Evolutionary conservation across 371 early-diverging fungal genomes (phyloP).

Genomic region (Nematocida homosporus): DNA sequence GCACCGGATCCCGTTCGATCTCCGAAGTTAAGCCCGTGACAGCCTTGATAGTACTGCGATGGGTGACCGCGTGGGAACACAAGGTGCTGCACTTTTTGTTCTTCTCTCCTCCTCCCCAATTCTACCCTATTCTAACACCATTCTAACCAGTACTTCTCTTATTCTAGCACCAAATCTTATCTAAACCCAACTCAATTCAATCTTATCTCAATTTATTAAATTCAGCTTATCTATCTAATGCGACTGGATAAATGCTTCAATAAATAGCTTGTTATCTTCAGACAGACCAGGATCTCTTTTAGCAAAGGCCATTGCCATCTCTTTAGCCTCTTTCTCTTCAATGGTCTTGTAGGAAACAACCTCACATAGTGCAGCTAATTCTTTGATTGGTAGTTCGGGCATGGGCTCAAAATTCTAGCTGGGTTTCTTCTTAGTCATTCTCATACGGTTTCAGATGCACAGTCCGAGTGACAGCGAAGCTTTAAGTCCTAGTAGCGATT

Average conservation of each 20-base stretch:
- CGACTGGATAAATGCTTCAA: conserved; percentile 8
- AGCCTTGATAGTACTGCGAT: conserved; percentile 54
- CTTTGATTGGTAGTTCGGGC: not conserved
- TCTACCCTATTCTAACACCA: no score
- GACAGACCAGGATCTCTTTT: not conserved
- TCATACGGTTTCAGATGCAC: conserved; percentile 6
- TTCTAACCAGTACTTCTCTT: no score
- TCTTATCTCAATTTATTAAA: no score
- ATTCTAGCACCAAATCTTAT: no score
- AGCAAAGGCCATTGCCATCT: not conserved
- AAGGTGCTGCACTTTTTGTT: conserved; percentile 46
- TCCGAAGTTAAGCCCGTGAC: conserved; percentile 56
- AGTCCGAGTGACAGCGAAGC: not conserved
- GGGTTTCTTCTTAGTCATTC: not conserved
- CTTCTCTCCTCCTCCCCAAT: no score
- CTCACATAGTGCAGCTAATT: conserved; percentile 2
- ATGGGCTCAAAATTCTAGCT: conserved; percentile 24
- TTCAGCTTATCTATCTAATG: no score
- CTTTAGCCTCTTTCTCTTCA: not conserved
- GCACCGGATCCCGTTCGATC: conserved; percentile 55
- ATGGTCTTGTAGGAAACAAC: conserved; percentile 5
- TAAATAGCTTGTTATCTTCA: conserved; percentile 42
- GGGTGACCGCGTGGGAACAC: conserved; percentile 56
- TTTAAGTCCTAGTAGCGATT: conserved; percentile 15
- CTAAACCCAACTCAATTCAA: no score